Evolutionary conservation across 768 basidiomycete genomes (phyloP), one percentile per base, ranked within the genome.

Genomic region (Lentinula boryana): DNA sequence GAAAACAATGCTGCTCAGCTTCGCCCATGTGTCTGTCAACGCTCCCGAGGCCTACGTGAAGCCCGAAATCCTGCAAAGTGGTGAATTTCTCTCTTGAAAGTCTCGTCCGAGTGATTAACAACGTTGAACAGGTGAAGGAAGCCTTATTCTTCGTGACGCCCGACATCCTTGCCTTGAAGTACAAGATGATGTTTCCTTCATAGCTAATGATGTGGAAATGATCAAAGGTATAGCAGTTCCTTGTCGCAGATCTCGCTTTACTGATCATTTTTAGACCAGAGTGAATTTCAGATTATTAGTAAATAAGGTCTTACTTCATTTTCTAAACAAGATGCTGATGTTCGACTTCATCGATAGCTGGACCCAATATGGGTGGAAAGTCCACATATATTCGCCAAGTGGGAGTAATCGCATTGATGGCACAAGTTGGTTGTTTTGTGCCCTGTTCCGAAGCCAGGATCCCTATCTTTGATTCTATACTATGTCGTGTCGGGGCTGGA

Each of bases 361-460:
- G 97, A 5, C 97, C 97, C 0, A 99, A 99, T 73, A 98, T 98
- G 91, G 97, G 97, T 56, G 97, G 97, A 62, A 99, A 99, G 74
- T 94, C 91, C 52, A 98, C 96, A 0, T 98, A 95, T 67, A 96
- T 98, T 66, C 89, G 94, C 50, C 91, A 95, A 76, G 88, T 92
- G 40, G 97, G 95, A 1, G 95, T 96, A n/a, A 93, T 98, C 63
- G 91, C 89, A 0, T 82, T 99, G 6, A 93, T 99, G 91, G 95
- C 95, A 0, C 96, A 99, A 70, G 84, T 88, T 2, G 97, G 97
- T 6, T 93, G 89, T 66, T 99, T 94, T 69, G 97, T 99, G 0
- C 97, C 97, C 1, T 97, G 95, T 64, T 80, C 86, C 7, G 84
- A 88, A 65, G 97, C 97, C 0, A 79, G 82, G 31, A 65, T 98